phyloP scores from a whole-genome alignment of 306 rosid species.

The Urtica urens region DNA sequence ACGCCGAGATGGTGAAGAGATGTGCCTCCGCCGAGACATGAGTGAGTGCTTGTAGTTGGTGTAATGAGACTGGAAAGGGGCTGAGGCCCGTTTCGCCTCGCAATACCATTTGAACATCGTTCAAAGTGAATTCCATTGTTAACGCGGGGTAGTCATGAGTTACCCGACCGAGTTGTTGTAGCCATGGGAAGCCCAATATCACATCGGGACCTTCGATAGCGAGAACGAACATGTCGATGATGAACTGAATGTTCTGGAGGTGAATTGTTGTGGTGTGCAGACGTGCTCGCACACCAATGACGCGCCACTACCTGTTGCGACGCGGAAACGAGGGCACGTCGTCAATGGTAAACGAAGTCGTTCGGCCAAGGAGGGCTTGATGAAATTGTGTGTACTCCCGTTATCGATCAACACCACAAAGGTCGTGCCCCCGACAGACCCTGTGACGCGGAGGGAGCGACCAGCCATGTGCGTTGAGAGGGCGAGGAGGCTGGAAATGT shows the following conservation, averaged over 20 bases:
- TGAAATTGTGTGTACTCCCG: background rate
- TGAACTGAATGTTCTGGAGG: background rate
- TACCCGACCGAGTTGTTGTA: background rate
- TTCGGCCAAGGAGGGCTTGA: background rate
- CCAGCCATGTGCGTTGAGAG: background rate
- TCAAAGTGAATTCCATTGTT: background rate
- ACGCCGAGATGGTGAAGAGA: background rate
- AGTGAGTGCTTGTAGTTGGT: too few relatives aligned
- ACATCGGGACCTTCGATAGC: background rate
- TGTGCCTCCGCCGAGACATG: background rate
- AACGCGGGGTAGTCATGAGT: background rate
- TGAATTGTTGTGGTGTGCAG: background rate
- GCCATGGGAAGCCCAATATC: background rate
- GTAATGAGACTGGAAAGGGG: too few relatives aligned
- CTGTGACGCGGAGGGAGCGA: background rate
- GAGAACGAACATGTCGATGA: background rate
- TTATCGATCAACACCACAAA: background rate
- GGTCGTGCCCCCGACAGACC: background rate
- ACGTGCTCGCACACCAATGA: background rate
- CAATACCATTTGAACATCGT: background rate
- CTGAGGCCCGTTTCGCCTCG: too few relatives aligned
- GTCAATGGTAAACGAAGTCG: background rate
- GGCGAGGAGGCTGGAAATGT: background rate
- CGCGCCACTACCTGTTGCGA: background rate
- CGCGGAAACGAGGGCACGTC: background rate